Evolutionary conservation across 805 yeast genomes (phyloP).

Genomic region (Nakazawaea sp.): DNA sequence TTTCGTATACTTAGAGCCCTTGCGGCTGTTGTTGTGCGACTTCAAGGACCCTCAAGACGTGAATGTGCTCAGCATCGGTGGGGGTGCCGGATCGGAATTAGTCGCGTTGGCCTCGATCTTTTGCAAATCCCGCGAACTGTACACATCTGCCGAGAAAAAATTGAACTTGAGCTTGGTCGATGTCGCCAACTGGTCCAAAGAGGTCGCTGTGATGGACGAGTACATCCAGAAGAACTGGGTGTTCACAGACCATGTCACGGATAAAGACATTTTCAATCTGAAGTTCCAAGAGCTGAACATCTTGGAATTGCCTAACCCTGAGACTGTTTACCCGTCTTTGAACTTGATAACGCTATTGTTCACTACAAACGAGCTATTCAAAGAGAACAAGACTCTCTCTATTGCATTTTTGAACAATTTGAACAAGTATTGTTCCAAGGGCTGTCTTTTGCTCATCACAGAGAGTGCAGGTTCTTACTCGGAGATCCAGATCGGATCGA

Average conservation of each 20-base stretch:
- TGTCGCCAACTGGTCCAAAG: conserved; percentile 69
- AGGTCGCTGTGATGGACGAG: conserved; percentile 36
- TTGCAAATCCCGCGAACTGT: conserved; percentile 29
- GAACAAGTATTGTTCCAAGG: conserved; percentile 41
- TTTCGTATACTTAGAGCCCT: conserved; percentile 42
- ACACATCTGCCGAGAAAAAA: conserved; percentile 20
- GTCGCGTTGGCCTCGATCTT: conserved; percentile 58
- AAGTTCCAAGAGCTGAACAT: conserved; percentile 30
- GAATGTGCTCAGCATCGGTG: conserved; percentile 64
- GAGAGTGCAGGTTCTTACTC: conserved; percentile 92
- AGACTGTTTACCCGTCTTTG: conserved; percentile 19
- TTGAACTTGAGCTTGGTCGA: conserved; percentile 56
- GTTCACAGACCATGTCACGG: conserved; percentile 22
- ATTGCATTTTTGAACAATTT: conserved; percentile 51
- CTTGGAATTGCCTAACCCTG: conserved; percentile 20
- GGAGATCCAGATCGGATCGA: conserved; percentile 67
- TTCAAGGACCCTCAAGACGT: conserved; percentile 17
- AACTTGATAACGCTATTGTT: conserved; percentile 67
- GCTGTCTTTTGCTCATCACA: conserved; percentile 57
- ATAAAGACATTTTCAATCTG: conserved; percentile 20
- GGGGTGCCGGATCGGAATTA: conserved; percentile 86
- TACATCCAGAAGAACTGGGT: conserved; percentile 50
- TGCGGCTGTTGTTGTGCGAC: conserved; percentile 27
- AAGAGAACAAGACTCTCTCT: conserved; percentile 57
- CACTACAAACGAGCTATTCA: conserved; percentile 82